Base-by-base conservation (phyloP, 2,329 filamentous ascomycete species). In the Hymenoscyphus fraxineus region DNA sequence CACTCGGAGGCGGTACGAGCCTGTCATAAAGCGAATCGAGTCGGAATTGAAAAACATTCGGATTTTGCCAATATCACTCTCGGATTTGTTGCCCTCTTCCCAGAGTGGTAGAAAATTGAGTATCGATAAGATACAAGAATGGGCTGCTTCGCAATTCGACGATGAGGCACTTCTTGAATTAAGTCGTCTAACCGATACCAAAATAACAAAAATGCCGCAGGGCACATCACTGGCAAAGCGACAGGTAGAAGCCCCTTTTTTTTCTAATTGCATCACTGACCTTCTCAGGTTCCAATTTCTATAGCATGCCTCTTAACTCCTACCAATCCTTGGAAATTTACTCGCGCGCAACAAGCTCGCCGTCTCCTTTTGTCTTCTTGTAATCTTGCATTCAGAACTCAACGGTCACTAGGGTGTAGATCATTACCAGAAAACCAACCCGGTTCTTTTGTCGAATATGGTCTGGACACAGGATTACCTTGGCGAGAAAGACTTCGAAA, bases 401-500 rank as follows among this genome's bases (percentile, higher is more conserved):
- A 67, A 16, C 47, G 65, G 12, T 63, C 66, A 22, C 55, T 74
- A 44, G 69, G 58, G 16, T 69, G 58, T 62, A 64, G 65, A n/a
- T 54, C 59, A 54, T 64, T 58, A 5, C 35, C 31, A 3, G 60
- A 61, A 0, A 27, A 58, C 19, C 59, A 59, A 9, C 38, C 63
- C 12, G 70, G 67, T 19, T 61, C 38, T 6, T 72, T 73, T 38
- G 41, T 72, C 12, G 58, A 63, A 35, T 69, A 70, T 61, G 58
- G 64, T 57, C 41, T 62, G 12, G 58, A 60, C n/a, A 59, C 65
- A 6, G 67, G 60, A 19, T 64, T 76, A 51, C 60, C 68, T 16
- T 76, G 74, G 74, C 69, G 68, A 13, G 68, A 74, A 31, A 69
- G 65, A 57, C 51, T 73, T n/a, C 67, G 70, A 47, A 51, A 65